Evolutionary conservation across 257 asterid species (phyloP).

Genomic region (Galeopsis tetrahit): DNA sequence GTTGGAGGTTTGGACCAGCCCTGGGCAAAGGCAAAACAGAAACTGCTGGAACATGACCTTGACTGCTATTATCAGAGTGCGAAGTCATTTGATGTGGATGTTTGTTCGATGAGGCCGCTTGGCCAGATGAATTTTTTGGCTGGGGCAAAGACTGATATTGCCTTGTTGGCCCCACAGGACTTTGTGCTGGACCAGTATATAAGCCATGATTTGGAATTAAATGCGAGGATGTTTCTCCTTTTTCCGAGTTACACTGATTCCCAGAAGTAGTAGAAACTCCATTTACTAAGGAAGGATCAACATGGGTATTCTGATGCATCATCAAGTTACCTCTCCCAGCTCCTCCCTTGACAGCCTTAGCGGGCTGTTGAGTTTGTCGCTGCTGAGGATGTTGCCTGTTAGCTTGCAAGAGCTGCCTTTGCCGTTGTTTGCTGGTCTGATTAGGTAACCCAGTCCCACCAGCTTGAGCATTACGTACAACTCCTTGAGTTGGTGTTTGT

Average conservation of each 20-base stretch:
- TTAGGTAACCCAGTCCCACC: constrained; percentile 49
- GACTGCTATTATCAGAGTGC: constrained; percentile 57
- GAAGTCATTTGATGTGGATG: constrained; percentile 54
- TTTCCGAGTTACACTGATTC: constrained; percentile 45
- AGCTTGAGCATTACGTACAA: constrained; percentile 58
- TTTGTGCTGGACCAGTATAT: constrained; percentile 50
- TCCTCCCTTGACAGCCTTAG: constrained; percentile 63
- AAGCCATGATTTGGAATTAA: constrained; percentile 54
- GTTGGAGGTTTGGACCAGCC: constrained; percentile 57
- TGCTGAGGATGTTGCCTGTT: constrained; percentile 58
- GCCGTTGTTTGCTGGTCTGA: constrained; percentile 44
- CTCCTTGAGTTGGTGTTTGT: constrained; percentile 62
- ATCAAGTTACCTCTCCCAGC: constrained; percentile 65
- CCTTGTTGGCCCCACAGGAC: constrained; percentile 51
- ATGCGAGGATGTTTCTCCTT: constrained; percentile 44
- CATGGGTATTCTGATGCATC: constrained; percentile 60
- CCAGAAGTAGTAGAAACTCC: constrained; percentile 62
- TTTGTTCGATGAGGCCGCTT: constrained; percentile 50
- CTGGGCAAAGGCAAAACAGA: constrained; percentile 44
- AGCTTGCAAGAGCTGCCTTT: constrained; percentile 49
- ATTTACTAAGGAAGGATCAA: constrained; percentile 57
- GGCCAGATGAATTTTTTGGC: constrained; percentile 61
- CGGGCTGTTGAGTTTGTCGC: constrained; percentile 67
- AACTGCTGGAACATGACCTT: constrained; percentile 53
- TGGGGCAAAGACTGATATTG: constrained; percentile 57